Evolutionary conservation across 352 stramenopile species (phyloP).

Genomic region (Pelagophyceae sp.): DNA sequence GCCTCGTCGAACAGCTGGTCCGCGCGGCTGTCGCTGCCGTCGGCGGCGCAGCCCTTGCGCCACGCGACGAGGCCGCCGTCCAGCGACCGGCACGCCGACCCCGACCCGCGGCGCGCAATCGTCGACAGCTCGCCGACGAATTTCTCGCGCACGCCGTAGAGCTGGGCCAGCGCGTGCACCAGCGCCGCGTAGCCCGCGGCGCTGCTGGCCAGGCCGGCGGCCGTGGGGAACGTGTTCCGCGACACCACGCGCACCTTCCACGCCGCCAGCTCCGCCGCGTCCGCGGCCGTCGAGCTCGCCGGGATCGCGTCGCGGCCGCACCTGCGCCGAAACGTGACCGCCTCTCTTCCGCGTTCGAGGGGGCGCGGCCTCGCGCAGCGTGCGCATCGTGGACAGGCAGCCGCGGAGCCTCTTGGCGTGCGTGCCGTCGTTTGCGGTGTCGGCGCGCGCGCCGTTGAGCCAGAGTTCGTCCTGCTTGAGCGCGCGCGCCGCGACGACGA

Average conservation of each 20-base stretch:
- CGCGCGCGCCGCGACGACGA: slow-evolving; percentile 53
- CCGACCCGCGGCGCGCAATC: slow-evolving; percentile 86
- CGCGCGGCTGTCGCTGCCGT: slow-evolving; percentile 62
- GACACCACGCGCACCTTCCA: slow-evolving; percentile 82
- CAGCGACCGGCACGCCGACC: slow-evolving; percentile 85
- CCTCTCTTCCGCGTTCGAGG: slow-evolving; percentile 56
- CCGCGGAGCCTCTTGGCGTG: slow-evolving; percentile 66
- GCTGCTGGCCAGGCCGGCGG: slow-evolving; percentile 89
- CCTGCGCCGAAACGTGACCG: not conserved
- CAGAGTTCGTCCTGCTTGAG: slow-evolving; percentile 80
- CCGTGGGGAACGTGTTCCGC: slow-evolving; percentile 96
- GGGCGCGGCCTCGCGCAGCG: slow-evolving; percentile 69
- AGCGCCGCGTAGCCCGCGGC: slow-evolving; percentile 83
- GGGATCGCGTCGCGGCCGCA: slow-evolving; percentile 90
- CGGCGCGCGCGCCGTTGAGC: slow-evolving; percentile 73
- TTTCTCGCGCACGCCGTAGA: slow-evolving; percentile 71
- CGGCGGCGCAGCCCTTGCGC: slow-evolving; percentile 65
- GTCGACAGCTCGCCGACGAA: slow-evolving; percentile 77
- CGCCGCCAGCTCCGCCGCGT: slow-evolving; percentile 17
- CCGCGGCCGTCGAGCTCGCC: slow-evolving; percentile 68
- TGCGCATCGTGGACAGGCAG: slow-evolving; percentile 54
- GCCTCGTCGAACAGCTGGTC: slow-evolving; percentile 65
- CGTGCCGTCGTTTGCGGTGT: slow-evolving; percentile 50
- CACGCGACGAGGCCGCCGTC: slow-evolving; percentile 94
- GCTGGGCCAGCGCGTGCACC: slow-evolving; percentile 71